Percentiles rank a stretch among this genome's conserved stretches.
Evolutionary conservation across 2,329 filamentous ascomycete species (phyloP).

Genomic region (Sclerotinia spermophila): DNA sequence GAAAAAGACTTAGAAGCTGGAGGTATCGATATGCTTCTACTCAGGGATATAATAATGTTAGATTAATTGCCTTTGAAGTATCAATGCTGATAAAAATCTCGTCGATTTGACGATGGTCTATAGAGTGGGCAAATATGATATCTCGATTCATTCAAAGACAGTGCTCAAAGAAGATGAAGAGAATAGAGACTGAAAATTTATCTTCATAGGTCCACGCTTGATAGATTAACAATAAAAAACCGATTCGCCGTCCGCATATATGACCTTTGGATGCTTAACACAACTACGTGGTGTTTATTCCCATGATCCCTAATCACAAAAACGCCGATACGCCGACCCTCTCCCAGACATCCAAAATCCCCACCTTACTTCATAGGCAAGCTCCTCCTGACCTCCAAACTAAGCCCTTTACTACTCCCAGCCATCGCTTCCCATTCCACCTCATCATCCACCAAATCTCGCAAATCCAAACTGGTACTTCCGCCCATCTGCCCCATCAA

Average conservation of each 20-base stretch:
- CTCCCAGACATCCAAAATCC: background rate
- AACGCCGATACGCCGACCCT: background rate
- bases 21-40: too few species aligned
- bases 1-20: too few species aligned
- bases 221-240: background rate
- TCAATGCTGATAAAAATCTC: background rate
- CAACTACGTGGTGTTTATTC: background rate
- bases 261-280: background rate
- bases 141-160: background rate
- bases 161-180: background rate
- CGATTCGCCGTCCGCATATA: background rate
- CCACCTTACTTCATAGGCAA: background rate
- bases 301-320: background rate
- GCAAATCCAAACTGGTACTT: background rate
- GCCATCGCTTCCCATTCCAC: slow-evolving; percentile 36
- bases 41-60: background rate
- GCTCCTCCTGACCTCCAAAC: background rate
- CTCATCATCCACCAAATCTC: slow-evolving; percentile 4
- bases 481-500: slow-evolving; percentile 6
- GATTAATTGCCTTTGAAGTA: background rate
- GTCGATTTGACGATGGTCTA: background rate
- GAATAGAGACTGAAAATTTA: too few species aligned
- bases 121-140: background rate
- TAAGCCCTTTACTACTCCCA: background rate
- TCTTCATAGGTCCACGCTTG: background rate